Percentiles rank a stretch among this genome's conserved stretches.
Evolutionary conservation across 2,329 filamentous ascomycete genomes (phyloP).

Genomic region (Penicillium fuscoglaucum): DNA sequence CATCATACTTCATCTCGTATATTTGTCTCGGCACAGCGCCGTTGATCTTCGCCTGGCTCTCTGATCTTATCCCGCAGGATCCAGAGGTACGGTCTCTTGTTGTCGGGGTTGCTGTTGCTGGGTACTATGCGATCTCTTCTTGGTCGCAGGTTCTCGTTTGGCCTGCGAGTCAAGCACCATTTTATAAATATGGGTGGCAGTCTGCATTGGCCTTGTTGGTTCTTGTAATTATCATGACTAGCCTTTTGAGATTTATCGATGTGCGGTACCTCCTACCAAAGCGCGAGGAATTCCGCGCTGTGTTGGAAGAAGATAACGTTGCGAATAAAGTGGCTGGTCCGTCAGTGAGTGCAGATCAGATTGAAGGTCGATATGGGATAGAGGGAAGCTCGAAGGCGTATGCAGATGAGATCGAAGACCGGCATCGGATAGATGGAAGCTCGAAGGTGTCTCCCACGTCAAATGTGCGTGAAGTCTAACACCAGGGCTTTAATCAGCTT

Average conservation of each 20-base stretch:
- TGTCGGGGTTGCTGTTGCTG: conserved; percentile 52
- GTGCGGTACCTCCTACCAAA: conserved; percentile 40
- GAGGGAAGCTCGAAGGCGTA: background rate
- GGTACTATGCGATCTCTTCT: conserved; percentile 53
- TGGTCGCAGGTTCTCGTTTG: conserved; percentile 56
- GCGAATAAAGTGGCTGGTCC: conserved; percentile 11
- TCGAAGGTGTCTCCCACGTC: background rate
- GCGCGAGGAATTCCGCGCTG: conserved; percentile 21
- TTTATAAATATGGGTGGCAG: conserved; percentile 53
- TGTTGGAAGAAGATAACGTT: conserved; percentile 16
- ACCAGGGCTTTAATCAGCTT: background rate
- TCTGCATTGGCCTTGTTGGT: conserved; percentile 48
- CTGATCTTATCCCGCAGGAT: conserved; percentile 53
- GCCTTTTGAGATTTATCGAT: conserved; percentile 48
- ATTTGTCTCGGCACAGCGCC: conserved; percentile 53
- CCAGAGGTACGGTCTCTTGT: conserved; percentile 52
- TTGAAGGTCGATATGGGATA: background rate
- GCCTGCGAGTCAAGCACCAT: conserved; percentile 54
- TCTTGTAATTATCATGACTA: conserved; percentile 50
- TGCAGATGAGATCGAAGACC: background rate
- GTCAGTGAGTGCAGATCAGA: background rate
- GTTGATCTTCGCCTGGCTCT: conserved; percentile 55
- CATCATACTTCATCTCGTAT: conserved; percentile 54
- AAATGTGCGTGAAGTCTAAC: background rate
- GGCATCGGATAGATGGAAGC: background rate